Base-by-base conservation (phyloP, 345 rosid genomes). In the Carallia pectinifolia region DNA sequence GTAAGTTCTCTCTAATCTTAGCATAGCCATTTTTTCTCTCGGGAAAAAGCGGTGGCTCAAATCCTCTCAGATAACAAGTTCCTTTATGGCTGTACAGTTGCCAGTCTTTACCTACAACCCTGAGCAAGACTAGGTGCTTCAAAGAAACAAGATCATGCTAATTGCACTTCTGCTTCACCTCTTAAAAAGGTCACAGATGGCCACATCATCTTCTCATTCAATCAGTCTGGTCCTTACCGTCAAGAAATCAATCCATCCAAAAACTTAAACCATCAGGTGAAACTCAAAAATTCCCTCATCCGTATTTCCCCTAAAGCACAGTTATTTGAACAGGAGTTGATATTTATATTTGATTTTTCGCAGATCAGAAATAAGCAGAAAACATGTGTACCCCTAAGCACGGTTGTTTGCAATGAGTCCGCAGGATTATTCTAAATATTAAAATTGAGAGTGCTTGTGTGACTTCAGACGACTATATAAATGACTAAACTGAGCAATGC, bases 41-140 rank as follows among this genome's bases (percentile, higher is more conserved):
- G 10, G 10, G 12, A 39, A 39, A 37, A 39, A 39, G 12, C 44
- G 7, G 44, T 6, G 44, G 7, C 44, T 39, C 44, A 39, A 6
- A 39, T 39, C 44, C 10, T 39, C 10, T 1, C 10, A 39, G 1
- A 39, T 39, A 7, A 39, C 44, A 6, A 39, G 10, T 7, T 39
- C 9, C 1, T 7, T 39, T 39, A 39, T 39, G 44, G 1, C 10
- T 0, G 12, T 33, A 33, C 44, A 39, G 7, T 39, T 66, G 79
- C 70, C 88, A 88, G 95, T 86, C 72, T 91, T 89, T 38, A 70
- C 56, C 69, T 89, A 87, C 78, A 50, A 76, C 44, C 63, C 84
- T 6, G 72, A 65, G 65, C 79, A 84, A 62, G 91, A 89, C 69
- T 89, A 95, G 1, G 95, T 91, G 67, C 88, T 89, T 18, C 64